Base-by-base conservation (phyloP, 1,284 basidiomycete genomes). In the Ustilago bromivora region DNA sequence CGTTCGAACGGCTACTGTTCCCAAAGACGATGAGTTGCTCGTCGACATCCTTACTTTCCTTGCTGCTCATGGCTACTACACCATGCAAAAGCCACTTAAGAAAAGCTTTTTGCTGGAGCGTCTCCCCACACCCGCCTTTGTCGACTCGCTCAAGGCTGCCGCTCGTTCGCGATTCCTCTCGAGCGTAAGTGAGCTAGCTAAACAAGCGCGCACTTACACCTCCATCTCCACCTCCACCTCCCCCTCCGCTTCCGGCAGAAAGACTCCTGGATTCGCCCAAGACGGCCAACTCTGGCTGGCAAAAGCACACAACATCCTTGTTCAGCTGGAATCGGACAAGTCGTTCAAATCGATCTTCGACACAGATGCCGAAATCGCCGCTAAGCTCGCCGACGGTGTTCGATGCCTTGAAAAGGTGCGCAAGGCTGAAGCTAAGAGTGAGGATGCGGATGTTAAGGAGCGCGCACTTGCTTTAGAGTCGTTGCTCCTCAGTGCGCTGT, bases 281-380 rank as follows among this genome's bases (percentile, higher is more conserved):
- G 89, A 92, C 63, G 93, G 94, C 31, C 89, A 92, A 78, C 91
- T 93, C 63, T 98, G 95, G 96, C 88, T 94, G 4, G 89, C 90
- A 7, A 91, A 91, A 80, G 90, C 91, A 5, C 88, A 95, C 40
- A 86, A 88, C 5, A 90, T 90, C 8, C 88, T 97, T 66, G 87
- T 88, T 31, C 80, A 81, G 28, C 85, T 95, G 36, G 91, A 92
- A 82, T 88, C 89, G 62, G 93, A 96, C 84, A 94, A 93, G 85
- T 92, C 94, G 81, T 90, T 74, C 56, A 64, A 55, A n/a, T 71
- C 65, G 32, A 66, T 67, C 54, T 76, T 78, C 41, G 73, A 72
- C 15, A 70, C 68, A 38, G 79, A 75, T 17, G 76, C 70, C 23
- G 72, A 78, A 38, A 76, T 79, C n/a, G 71, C 65, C 7, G 58